These are phyloP conservation scores for Cercospora sojina DNA, from an alignment of 2,329 filamentous ascomycete species.

Conservation along the genomic window DNA sequence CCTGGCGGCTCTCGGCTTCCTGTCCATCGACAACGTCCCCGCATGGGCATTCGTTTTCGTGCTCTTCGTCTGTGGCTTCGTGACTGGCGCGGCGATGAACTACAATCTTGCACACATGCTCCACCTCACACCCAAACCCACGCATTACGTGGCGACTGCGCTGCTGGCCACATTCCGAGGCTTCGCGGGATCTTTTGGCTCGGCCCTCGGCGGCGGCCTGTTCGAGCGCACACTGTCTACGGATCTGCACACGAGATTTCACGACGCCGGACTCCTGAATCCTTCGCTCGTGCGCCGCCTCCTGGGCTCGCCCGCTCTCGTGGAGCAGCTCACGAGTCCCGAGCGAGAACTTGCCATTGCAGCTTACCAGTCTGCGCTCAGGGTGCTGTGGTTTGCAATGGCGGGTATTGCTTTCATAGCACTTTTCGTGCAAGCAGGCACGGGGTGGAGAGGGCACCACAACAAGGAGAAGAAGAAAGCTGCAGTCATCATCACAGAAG, in stretches of 20 bases:
- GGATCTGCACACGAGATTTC: conserved; percentile 59
- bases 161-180: conserved; percentile 77
- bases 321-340: conserved; percentile 49
- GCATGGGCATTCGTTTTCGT: conserved; percentile 56
- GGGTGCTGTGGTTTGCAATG: conserved; percentile 54
- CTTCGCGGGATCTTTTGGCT: conserved; percentile 78
- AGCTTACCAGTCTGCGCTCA: conserved; percentile 56
- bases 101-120: conserved; percentile 79
- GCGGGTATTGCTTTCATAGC: conserved; percentile 52
- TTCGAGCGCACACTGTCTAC: conserved; percentile 63
- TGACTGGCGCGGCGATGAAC: conserved; percentile 71
- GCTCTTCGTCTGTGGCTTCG: conserved; percentile 69
- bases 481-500: too few relatives aligned
- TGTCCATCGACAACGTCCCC: conserved; percentile 55
- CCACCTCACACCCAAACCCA: conserved; percentile 64
- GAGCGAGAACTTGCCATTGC: conserved; percentile 54
- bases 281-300: conserved; percentile 54
- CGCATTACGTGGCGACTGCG: conserved; percentile 73
- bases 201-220: conserved; percentile 73
- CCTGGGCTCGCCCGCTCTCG: conserved; percentile 59
- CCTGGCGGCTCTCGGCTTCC: conserved; percentile 56
- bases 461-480: too few relatives aligned
- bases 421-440: conserved; percentile 56
- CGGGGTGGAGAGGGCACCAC: conserved; percentile 50
- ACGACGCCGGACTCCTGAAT: conserved; percentile 42